Conservation (phyloP, 2,329 filamentous ascomycete species). For the Pseudogymnoascus sp. region DNA sequence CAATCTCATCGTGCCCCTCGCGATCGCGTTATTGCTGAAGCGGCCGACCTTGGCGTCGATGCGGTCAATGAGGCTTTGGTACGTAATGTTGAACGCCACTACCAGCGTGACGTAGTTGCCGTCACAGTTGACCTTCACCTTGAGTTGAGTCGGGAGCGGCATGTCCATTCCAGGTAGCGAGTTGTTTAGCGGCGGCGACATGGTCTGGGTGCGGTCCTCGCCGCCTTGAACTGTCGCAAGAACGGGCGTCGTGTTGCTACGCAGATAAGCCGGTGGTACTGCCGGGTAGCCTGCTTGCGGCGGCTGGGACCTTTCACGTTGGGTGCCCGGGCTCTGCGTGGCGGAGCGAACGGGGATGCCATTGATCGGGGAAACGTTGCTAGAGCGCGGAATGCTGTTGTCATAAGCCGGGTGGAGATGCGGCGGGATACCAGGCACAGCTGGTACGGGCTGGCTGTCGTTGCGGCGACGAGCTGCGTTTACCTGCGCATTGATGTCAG, state of each 20-base stretch:
- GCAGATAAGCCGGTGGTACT: constrained; percentile 32
- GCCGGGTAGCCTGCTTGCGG: constrained; percentile 45
- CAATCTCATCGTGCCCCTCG: constrained; percentile 73
- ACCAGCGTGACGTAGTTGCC: constrained; percentile 93
- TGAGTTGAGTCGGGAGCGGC: constrained; percentile 66
- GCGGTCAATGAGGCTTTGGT: constrained; percentile 85
- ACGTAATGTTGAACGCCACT: constrained; percentile 89
- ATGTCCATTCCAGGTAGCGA: constrained; percentile 36
- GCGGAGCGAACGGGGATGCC: constrained; percentile 60
- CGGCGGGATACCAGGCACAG: constrained; percentile 68
- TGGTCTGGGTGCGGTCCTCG: constrained; percentile 33
- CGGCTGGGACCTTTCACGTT: constrained; percentile 51
- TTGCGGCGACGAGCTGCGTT: constrained; percentile 48
- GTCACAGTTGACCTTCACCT: constrained; percentile 91
- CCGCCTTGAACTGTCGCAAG: constrained; percentile 25
- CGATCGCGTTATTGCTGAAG: constrained; percentile 77
- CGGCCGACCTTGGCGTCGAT: constrained; percentile 92
- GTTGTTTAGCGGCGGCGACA: constrained; percentile 38
- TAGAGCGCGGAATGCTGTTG: constrained; percentile 64
- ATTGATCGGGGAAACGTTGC: constrained; percentile 69
- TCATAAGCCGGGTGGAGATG: constrained; percentile 58
- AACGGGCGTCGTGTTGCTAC: constrained; percentile 22
- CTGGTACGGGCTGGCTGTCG: constrained; percentile 43
- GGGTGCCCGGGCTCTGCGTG: constrained; percentile 63
- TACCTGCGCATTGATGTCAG: constrained; percentile 71